These are phyloP conservation scores for Aotearoamyces nothofagi DNA, from an alignment of 2,329 filamentous ascomycete genomes.

Conservation along the genomic window DNA sequence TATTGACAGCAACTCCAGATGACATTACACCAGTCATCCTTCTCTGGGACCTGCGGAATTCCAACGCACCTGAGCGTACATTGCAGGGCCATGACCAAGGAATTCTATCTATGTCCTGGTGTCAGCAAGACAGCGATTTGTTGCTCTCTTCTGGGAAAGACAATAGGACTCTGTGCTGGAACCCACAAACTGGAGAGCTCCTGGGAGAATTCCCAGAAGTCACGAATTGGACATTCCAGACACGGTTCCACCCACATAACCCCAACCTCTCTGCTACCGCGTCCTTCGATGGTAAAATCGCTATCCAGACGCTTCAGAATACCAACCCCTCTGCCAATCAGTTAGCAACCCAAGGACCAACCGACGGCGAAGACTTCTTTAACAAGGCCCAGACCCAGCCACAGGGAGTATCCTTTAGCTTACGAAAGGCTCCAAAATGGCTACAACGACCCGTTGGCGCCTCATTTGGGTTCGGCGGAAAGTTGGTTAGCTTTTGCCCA, in stretches of 20 bases:
- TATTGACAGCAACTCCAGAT: slow-evolving; percentile 81
- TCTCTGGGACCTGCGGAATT: slow-evolving; percentile 91
- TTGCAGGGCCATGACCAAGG: slow-evolving; percentile 90
- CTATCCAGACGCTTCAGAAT: slow-evolving; percentile 85
- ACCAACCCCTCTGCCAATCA: slow-evolving; percentile 68
- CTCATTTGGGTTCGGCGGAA: slow-evolving; percentile 91
- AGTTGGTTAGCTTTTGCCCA: slow-evolving; percentile 62
- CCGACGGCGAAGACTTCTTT: slow-evolving; percentile 94
- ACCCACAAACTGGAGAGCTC: slow-evolving; percentile 75
- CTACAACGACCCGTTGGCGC: slow-evolving; percentile 71
- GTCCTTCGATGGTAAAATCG: slow-evolving; percentile 93
- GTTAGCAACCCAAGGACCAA: slow-evolving; percentile 45
- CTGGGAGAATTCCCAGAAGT: slow-evolving; percentile 92
- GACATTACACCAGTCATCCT: slow-evolving; percentile 80
- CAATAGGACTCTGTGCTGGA: slow-evolving; percentile 91
- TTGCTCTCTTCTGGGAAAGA: slow-evolving; percentile 92
- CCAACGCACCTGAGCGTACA: slow-evolving; percentile 80
- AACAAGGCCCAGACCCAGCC: slow-evolving; percentile 84
- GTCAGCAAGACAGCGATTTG: slow-evolving; percentile 74
- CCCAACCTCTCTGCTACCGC: slow-evolving; percentile 86
- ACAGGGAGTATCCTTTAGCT: slow-evolving; percentile 76
- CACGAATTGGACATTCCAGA: slow-evolving; percentile 99
- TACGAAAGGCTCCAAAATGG: slow-evolving; percentile 81
- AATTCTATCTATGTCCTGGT: slow-evolving; percentile 91
- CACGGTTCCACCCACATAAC: slow-evolving; percentile 85